phyloP scores from a whole-genome alignment of 108 stramenopile species.

The Schizochytrium sp. region DNA sequence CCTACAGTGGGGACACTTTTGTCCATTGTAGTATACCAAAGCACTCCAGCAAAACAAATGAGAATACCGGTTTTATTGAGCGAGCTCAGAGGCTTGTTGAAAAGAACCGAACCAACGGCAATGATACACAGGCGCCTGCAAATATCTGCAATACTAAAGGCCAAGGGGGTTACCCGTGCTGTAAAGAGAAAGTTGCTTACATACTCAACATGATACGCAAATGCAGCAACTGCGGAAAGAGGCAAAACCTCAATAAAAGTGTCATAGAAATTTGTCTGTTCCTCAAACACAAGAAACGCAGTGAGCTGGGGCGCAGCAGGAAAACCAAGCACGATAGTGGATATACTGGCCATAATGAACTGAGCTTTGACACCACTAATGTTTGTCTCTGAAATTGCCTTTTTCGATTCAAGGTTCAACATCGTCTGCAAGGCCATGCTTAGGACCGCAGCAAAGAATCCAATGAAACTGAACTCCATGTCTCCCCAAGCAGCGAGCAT shows the following conservation, averaged over 20 bases:
- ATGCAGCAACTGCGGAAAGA: background rate
- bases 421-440: constrained; percentile 49
- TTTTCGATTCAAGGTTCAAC: constrained; percentile 31
- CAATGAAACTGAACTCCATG: constrained; percentile 27
- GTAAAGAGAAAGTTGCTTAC: constrained; percentile 18
- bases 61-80: constrained; percentile 37
- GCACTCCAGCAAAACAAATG: background rate
- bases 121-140: constrained; percentile 44
- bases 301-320: background rate
- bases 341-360: constrained; percentile 1
- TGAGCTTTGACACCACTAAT: constrained; percentile 48
- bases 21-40: constrained; percentile 39
- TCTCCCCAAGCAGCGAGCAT: constrained; percentile 53
- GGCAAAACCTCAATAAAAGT: background rate
- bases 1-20: background rate
- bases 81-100: background rate
- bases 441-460: background rate
- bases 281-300: background rate
- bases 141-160: constrained; percentile 45
- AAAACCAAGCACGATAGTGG: constrained; percentile 17
- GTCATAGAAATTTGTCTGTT: too few species aligned
- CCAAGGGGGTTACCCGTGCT: constrained; percentile 21
- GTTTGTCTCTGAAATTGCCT: background rate
- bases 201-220: constrained; percentile 55
- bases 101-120: constrained; percentile 28